A percentile compares a stretch with the other conserved stretches of the same genome.
Conservation (phyloP, 2,329 filamentous ascomycete species). For the Onygenales sp. region DNA sequence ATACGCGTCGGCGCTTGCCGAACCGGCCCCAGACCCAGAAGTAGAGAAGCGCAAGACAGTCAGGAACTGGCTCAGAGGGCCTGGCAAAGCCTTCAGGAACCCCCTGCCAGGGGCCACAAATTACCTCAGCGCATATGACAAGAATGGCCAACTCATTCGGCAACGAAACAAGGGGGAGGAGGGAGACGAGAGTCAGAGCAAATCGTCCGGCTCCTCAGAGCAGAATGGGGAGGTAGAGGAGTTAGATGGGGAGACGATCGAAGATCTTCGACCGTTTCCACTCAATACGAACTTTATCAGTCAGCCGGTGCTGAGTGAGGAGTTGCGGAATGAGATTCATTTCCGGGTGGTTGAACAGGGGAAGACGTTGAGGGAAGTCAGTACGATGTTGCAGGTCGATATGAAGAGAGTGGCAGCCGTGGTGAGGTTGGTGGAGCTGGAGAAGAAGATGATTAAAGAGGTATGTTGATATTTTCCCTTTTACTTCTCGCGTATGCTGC, state of each 20-base stretch:
- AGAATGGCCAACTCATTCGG: slow-evolving; percentile 38
- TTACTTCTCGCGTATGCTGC: not conserved
- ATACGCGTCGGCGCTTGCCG: not conserved
- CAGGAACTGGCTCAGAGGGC: slow-evolving; percentile 50
- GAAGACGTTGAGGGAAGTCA: slow-evolving; percentile 64
- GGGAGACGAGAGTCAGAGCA: slow-evolving; percentile 3
- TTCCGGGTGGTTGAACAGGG: slow-evolving; percentile 54
- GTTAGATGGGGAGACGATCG: not conserved
- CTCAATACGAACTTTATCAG: slow-evolving; percentile 62
- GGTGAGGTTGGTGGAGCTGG: slow-evolving; percentile 73
- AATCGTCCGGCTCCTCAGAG: not conserved
- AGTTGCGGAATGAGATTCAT: slow-evolving; percentile 65
- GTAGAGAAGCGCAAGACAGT: not conserved
- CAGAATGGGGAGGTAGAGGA: slow-evolving; percentile 22
- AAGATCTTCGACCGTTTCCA: slow-evolving; percentile 55
- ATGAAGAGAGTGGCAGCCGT: slow-evolving; percentile 78
- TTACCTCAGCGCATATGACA: slow-evolving; percentile 47
- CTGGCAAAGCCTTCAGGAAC: slow-evolving; percentile 40
- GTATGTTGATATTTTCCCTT: slow-evolving; percentile 46
- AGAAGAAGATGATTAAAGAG: slow-evolving; percentile 65
- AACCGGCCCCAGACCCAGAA: not conserved
- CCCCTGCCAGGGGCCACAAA: slow-evolving; percentile 44
- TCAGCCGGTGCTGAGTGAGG: slow-evolving; percentile 63
- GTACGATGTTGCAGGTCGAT: slow-evolving; percentile 67
- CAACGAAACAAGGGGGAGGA: slow-evolving; percentile 7